These are phyloP conservation scores for Seminavis robusta DNA, from an alignment of 108 stramenopile genomes.

Conservation along the genomic window DNA sequence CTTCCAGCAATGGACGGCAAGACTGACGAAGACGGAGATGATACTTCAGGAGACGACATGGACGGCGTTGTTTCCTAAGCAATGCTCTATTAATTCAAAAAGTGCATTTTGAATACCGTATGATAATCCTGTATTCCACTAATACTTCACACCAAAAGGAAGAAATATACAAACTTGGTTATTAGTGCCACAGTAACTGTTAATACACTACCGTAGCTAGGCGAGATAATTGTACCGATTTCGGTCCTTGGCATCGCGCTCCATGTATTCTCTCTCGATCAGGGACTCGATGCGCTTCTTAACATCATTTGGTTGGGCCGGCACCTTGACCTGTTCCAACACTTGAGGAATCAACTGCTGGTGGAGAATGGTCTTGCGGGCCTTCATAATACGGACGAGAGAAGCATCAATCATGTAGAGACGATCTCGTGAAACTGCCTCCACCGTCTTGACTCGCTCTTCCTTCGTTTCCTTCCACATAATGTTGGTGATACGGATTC, in stretches of 20 bases:
- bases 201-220: no score
- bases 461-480: conserved; percentile 91
- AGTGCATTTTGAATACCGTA: no score
- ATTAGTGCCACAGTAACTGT: no score
- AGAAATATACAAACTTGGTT: no score
- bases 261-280: conserved; percentile 98
- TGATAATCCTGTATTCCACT: no score
- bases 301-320: conserved; percentile 78
- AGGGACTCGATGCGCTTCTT: conserved; percentile 97
- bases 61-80: no score
- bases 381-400: conserved; percentile 98
- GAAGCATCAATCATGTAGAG: conserved; percentile 96
- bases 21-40: no score
- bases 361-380: conserved; percentile 92
- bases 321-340: conserved; percentile 90
- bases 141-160: no score
- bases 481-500: conserved; percentile 94
- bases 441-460: conserved; percentile 89
- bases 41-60: no score
- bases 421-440: conserved; percentile 89
- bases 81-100: no score
- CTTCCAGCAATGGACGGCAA: no score
- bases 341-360: conserved; percentile 86
- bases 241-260: conserved; percentile 86
- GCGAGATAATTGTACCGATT: conserved; percentile 95